Percentiles rank a stretch among this genome's conserved stretches.
These are phyloP conservation scores for button mushroom (Agaricus bisporus) DNA, from an alignment of 768 basidiomycete species.

Conservation along the genomic window DNA sequence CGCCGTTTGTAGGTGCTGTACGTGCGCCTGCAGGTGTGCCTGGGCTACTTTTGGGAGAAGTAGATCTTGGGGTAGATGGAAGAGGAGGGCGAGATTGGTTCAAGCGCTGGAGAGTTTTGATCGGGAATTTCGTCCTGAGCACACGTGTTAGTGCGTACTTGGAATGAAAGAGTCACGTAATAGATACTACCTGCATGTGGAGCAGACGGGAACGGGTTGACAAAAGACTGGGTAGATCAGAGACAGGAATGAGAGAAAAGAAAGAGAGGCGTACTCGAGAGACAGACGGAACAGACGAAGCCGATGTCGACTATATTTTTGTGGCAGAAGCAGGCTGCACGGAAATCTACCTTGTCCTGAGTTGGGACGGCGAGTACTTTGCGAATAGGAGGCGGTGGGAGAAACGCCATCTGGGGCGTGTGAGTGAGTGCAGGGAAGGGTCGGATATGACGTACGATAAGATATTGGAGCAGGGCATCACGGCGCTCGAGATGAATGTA, in stretches of 20 bases:
- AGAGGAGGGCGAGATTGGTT: slow-evolving; percentile 36
- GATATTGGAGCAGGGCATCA: slow-evolving; percentile 87
- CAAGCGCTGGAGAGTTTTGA: slow-evolving; percentile 83
- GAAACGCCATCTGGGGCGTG: slow-evolving; percentile 69
- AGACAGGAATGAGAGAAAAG: slow-evolving; percentile 1
- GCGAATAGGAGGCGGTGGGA: slow-evolving; percentile 54
- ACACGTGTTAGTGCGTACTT: slow-evolving; percentile 1
- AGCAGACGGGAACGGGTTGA: slow-evolving; percentile 87
- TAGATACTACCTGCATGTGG: slow-evolving; percentile 77
- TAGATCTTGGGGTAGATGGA: slow-evolving; percentile 18
- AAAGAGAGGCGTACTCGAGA: slow-evolving; percentile 66
- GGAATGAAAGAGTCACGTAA: slow-evolving; percentile 3
- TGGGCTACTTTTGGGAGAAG: slow-evolving; percentile 4
- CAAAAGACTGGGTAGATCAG: slow-evolving; percentile 68
- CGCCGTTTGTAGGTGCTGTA: slow-evolving; percentile 1
- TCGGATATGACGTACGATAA: slow-evolving; percentile 46
- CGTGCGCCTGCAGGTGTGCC: background rate
- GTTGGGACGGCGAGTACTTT: slow-evolving; percentile 78
- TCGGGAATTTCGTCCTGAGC: slow-evolving; percentile 86
- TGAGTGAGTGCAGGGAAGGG: background rate
- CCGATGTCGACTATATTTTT: slow-evolving; percentile 95
- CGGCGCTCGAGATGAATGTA: slow-evolving; percentile 81
- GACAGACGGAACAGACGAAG: slow-evolving; percentile 97
- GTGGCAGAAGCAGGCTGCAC: slow-evolving; percentile 98
- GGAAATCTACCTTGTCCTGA: slow-evolving; percentile 93